Base-by-base conservation (phyloP, 2,329 filamentous ascomycete genomes). In the Colletotrichum truncatum region DNA sequence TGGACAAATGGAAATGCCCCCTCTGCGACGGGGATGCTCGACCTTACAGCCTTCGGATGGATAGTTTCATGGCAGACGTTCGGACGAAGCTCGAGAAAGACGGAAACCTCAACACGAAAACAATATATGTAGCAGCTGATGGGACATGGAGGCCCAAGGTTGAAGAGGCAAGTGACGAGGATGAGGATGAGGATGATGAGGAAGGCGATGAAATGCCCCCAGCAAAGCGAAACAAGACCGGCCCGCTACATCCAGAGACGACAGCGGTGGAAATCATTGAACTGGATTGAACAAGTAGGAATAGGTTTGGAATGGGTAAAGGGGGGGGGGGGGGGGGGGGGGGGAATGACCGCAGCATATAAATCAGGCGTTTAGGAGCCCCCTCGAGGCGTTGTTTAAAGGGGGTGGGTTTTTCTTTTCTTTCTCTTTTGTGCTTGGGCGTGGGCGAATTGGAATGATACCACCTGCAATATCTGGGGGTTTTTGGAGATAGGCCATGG, bases 1-100 rank as follows among this genome's bases (percentile, higher is more conserved):
- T 87, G 1, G 93, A 96, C 72, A 87, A 87, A 55, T 98, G 94
- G 94, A 91, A 87, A 68, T 99, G 96, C 71, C 96, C 96, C 0
- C 88, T 97, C 28, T 98, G 95, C 76, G 83, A 84, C 25, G 81
- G 80, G 30, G 94, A 98, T 75, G 93, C 92, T 10, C 86, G 94
- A 12, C 96, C 95, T 0, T 81, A 83, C 23, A 86, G 81, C 66
- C 84, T 98, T 1, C 76, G 88, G 2, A 81, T 95, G 6, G 94
- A 98, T 72, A 86, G 86, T 2, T 98, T 94, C 73, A 81, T 98
- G 45, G 73, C 83, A 11, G 78, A 85, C 0, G 88, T 98, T 0
- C 84, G 88, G 12, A 71, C 76, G 1, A 75, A 84, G 48, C 80
- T 97, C 7, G 28, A 72, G 4, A 57, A 63, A 10, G 57, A 59